phyloP scores from a whole-genome alignment of 768 basidiomycete species.

The Mycena indigotica region DNA sequence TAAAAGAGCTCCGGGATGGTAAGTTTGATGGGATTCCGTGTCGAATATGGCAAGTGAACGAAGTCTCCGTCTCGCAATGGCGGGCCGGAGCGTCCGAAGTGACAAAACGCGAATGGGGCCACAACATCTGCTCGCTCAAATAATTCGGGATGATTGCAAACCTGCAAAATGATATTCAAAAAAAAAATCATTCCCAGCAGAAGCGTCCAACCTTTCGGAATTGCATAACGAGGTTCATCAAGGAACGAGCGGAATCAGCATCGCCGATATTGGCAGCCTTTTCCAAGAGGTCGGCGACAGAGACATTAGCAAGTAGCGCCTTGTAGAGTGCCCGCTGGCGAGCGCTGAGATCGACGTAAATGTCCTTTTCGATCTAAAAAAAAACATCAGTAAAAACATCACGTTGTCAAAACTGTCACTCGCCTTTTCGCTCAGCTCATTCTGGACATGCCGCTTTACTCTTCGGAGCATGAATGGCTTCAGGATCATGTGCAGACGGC shows the following conservation, averaged over 20 bases:
- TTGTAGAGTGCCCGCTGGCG: conserved; percentile 90
- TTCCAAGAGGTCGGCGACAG: conserved; percentile 89
- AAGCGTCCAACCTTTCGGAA: conserved; percentile 79
- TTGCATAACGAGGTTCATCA: conserved; percentile 99
- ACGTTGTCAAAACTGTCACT: conserved; percentile 12
- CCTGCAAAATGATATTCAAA: conserved; percentile 47
- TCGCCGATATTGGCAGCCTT: conserved; percentile 92
- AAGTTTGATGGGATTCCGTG: conserved; percentile 83
- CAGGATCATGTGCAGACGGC: conserved; percentile 96
- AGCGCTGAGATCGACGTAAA: conserved; percentile 92
- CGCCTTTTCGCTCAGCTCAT: conserved; percentile 98
- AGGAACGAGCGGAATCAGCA: conserved; percentile 85
- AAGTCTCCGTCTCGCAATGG: conserved; percentile 88
- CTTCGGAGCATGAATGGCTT: conserved; percentile 99
- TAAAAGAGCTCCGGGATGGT: conserved; percentile 75
- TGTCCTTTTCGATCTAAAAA: conserved; percentile 90
- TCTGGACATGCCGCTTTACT: conserved; percentile 98
- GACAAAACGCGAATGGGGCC: conserved; percentile 88
- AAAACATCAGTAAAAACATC: conserved; percentile 7
- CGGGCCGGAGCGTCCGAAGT: conserved; percentile 78
- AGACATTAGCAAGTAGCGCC: conserved; percentile 88
- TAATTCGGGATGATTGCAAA: conserved; percentile 97
- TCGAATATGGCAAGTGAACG: conserved; percentile 80
- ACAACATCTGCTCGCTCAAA: conserved; percentile 97
- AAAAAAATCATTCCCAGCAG: neutral